Conservation (phyloP, 2,329 filamentous ascomycete species). For the Phyllosticta capitalensis region DNA sequence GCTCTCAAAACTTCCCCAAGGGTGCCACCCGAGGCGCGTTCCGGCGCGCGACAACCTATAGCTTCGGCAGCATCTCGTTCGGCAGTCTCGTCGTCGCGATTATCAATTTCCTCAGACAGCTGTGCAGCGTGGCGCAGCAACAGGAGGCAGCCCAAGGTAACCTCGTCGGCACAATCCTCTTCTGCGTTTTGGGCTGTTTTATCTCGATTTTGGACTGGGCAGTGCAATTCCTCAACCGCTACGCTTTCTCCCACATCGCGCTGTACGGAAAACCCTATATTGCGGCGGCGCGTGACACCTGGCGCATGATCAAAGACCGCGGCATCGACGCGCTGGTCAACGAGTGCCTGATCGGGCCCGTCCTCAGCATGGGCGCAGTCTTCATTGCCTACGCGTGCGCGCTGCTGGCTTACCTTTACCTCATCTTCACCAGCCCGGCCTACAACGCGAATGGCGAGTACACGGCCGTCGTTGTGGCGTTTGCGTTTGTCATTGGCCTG, state of each 20-base stretch:
- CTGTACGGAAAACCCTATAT: slow-evolving; percentile 87
- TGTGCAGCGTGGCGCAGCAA: slow-evolving; percentile 68
- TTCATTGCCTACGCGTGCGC: slow-evolving; percentile 79
- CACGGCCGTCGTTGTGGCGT: slow-evolving; percentile 71
- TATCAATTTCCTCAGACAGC: slow-evolving; percentile 73
- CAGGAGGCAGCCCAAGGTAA: slow-evolving; percentile 58
- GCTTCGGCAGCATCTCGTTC: slow-evolving; percentile 81
- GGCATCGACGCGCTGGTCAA: slow-evolving; percentile 86
- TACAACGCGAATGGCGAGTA: slow-evolving; percentile 63
- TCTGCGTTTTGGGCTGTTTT: slow-evolving; percentile 68
- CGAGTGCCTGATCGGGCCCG: slow-evolving; percentile 61
- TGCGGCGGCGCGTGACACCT: slow-evolving; percentile 77
- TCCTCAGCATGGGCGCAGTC: slow-evolving; percentile 63
- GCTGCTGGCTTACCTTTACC: slow-evolving; percentile 76
- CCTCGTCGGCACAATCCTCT: slow-evolving; percentile 54
- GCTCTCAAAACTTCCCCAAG: slow-evolving; percentile 56
- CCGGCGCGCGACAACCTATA: slow-evolving; percentile 74
- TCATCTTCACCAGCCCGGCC: slow-evolving; percentile 67
- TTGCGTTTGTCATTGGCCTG: slow-evolving; percentile 79
- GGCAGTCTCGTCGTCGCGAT: slow-evolving; percentile 80
- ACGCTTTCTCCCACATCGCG: slow-evolving; percentile 87
- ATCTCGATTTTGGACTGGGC: slow-evolving; percentile 75
- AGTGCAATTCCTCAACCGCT: slow-evolving; percentile 80
- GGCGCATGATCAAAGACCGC: slow-evolving; percentile 83
- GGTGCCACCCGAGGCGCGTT: slow-evolving; percentile 77